Evolutionary conservation across 345 rosid genomes (phyloP), one percentile per base, ranked within the genome.

Genomic region (Euphorbia pulcherrima): DNA sequence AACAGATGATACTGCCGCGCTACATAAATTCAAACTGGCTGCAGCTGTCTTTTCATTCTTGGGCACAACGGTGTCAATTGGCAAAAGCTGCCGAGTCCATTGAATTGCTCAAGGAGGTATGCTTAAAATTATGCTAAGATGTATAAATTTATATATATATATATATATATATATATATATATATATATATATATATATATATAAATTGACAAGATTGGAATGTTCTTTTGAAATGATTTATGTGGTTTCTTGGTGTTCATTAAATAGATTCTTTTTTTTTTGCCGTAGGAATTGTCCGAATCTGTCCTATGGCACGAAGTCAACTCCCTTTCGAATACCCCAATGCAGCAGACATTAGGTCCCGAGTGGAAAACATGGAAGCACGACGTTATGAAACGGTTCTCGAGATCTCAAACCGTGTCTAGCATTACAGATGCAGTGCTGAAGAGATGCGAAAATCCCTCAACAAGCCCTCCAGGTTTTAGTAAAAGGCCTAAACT

Each of bases 351-450:
- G 51, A 81, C 85, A 65, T 72, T 95, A 60, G 86, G 88, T 66
- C 85, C 96, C 55, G 97, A 92, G 77, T 88, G 99, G 97, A 92
- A 84, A 90, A 87, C 97, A 41, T 95, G 99, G 98, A 95, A 95
- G 84, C 96, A 88, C 53, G 99, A 95, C 65, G 81, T 86, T 28
- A 85, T 83, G 72, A 95, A 87, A 81, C 85, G 82, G 92, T 92
- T 95, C 74, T 85, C 90, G 6, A 80, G 77, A 33, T 84, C 97
- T 66, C 83, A 78, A 35, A 78, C 83, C 23, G 35, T 69, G 48
- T 60, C 83, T 58, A 77, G 39, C 61, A 78, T 77, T 39, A 84
- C 80, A 47, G 85, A 87, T 65, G 26, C 62, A 13, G 84, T 80
- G 67, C 89, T 68, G 39, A 79, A 53, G 64, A 75, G 73, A 69